These are phyloP conservation scores for Thermoascus crustaceus DNA, from an alignment of 2,329 filamentous ascomycete genomes.

Conservation along the genomic window DNA sequence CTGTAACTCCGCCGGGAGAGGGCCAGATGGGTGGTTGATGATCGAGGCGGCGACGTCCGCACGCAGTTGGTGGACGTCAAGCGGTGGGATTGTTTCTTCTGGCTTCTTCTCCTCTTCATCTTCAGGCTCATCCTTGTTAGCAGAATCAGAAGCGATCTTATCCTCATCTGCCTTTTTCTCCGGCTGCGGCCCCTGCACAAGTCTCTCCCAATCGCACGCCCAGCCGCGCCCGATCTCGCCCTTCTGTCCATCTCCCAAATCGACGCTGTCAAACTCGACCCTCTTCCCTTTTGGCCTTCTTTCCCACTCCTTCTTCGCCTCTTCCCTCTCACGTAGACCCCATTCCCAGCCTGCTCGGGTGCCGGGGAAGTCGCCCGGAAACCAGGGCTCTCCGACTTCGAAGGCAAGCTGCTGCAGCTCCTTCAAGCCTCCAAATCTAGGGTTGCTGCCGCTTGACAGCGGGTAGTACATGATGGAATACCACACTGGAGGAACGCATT, in stretches of 20 bases:
- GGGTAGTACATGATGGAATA: constrained; percentile 76
- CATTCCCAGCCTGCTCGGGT: constrained; percentile 71
- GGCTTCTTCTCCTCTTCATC: constrained; percentile 8
- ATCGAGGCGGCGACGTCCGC: constrained; percentile 30
- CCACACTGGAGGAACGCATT: constrained; percentile 79
- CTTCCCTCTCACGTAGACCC: constrained; percentile 59
- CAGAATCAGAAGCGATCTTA: neutral
- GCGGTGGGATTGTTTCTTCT: constrained; percentile 15
- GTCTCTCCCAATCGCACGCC: constrained; percentile 70
- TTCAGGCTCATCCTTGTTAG: constrained; percentile 10
- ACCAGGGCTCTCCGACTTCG: constrained; percentile 70
- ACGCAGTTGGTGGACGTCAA: constrained; percentile 32
- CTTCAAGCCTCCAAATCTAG: constrained; percentile 71
- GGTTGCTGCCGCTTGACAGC: constrained; percentile 69
- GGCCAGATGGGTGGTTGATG: constrained; percentile 17
- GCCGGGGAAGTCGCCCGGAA: constrained; percentile 75
- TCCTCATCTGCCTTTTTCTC: constrained; percentile 5
- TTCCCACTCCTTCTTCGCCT: constrained; percentile 60
- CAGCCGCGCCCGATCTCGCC: constrained; percentile 79
- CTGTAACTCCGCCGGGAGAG: constrained; percentile 8
- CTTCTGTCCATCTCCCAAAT: constrained; percentile 63
- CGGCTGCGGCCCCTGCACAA: constrained; percentile 42
- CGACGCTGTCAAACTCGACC: constrained; percentile 63
- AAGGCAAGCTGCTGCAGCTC: constrained; percentile 75
- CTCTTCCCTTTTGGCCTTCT: constrained; percentile 74